Conservation (phyloP, 208 protist genomes). For the Blastocrithidia nonstop region DNA sequence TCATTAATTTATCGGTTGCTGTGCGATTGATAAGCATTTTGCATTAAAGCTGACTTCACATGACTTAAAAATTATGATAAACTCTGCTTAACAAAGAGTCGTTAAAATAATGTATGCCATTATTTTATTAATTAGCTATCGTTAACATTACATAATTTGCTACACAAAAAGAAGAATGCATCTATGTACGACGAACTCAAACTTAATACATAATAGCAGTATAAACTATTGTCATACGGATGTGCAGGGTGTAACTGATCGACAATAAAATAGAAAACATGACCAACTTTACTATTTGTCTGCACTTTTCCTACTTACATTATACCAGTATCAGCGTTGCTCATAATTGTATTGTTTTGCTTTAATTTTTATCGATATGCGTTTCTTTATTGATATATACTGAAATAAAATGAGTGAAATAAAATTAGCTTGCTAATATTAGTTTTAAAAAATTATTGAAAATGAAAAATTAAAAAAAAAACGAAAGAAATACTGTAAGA, state of each 20-base stretch:
- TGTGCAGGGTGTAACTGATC: constrained; percentile 33
- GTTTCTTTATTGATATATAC: not conserved
- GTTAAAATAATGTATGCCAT: constrained; percentile 35
- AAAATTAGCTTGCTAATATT: constrained; percentile 3
- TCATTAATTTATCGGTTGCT: no score
- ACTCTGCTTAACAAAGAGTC: constrained; percentile 23
- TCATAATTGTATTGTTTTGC: no score
- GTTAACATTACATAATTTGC: constrained; percentile 16
- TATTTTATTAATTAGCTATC: constrained; percentile 9
- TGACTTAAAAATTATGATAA: no score
- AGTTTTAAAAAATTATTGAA: constrained; percentile 1
- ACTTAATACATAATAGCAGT: constrained; percentile 35
- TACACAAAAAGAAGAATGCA: constrained; percentile 32
- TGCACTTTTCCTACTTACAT: constrained; percentile 34
- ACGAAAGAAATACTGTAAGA: not conserved
- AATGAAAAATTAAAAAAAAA: constrained; percentile 8
- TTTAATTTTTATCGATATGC: not conserved
- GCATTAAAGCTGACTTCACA: no score
- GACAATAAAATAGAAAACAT: constrained; percentile 50
- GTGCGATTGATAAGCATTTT: no score
- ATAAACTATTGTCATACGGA: constrained; percentile 10
- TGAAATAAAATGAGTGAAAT: not conserved
- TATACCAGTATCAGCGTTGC: no score
- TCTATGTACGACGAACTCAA: constrained; percentile 17
- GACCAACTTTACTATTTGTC: constrained; percentile 9